Percentiles rank a stretch among this genome's conserved stretches.
Evolutionary conservation across 495 filamentous ascomycete species (phyloP).

Genomic region (Filosporella fistucella): DNA sequence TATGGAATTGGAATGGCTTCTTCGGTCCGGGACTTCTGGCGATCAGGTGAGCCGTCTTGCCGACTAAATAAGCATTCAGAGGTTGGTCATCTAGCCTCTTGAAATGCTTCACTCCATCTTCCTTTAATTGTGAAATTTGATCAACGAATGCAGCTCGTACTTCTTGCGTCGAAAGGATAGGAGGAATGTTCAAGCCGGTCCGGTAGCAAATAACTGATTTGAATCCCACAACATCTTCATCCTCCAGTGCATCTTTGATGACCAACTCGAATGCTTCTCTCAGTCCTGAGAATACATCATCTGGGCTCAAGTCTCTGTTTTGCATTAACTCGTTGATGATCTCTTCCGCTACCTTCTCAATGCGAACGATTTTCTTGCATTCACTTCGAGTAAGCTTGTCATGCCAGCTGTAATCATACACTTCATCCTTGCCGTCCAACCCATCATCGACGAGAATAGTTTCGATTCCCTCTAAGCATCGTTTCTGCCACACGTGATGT

Average conservation of each 20-base stretch:
- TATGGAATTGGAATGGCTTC: slow-evolving; percentile 86
- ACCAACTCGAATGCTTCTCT: slow-evolving; percentile 36
- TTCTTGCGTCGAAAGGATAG: background rate
- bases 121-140: slow-evolving; percentile 1
- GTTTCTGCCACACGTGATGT: slow-evolving; percentile 52
- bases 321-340: slow-evolving; percentile 47
- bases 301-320: slow-evolving; percentile 12
- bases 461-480: slow-evolving; percentile 72
- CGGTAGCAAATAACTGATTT: slow-evolving; percentile 85
- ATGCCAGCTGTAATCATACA: slow-evolving; percentile 66
- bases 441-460: slow-evolving; percentile 78
- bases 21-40: slow-evolving; percentile 31
- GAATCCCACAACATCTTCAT: slow-evolving; percentile 74
- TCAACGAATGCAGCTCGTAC: slow-evolving; percentile 20
- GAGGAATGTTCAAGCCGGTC: slow-evolving; percentile 59
- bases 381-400: slow-evolving; percentile 54
- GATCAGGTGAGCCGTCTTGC: slow-evolving; percentile 46
- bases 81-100: slow-evolving; percentile 16
- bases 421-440: slow-evolving; percentile 48
- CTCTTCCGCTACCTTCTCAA: slow-evolving; percentile 70
- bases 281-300: slow-evolving; percentile 37
- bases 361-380: slow-evolving; percentile 76
- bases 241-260: slow-evolving; percentile 39
- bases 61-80: slow-evolving; percentile 32
- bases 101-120: slow-evolving; percentile 6